Evolutionary conservation across 2,329 filamentous ascomycete species (phyloP), one percentile per base, ranked within the genome.

Genomic region (Fusarium nanum): DNA sequence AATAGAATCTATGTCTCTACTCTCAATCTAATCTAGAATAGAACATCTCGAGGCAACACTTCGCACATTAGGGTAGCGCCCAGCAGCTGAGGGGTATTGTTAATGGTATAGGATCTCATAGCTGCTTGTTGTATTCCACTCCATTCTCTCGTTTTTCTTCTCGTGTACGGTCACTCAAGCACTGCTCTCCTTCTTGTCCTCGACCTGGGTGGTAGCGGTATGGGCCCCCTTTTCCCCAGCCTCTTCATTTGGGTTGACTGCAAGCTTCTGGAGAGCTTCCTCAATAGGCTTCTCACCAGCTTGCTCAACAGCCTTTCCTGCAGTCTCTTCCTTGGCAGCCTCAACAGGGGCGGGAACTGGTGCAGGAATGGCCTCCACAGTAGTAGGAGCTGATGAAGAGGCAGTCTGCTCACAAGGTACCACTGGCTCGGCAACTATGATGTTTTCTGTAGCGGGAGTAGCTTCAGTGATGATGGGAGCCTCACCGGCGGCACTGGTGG

Each of bases 281-380:
- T 73, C 57, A 14, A 67, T 47, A n/a, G 68, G 56, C 54, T 73
- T 72, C 45, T 72, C 70, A 14, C 44, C 57, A 25, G 56, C 70
- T 22, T 58, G 58, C 47, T 69, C 55, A 12, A 45, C 40, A 20
- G 68, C 68, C 49, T 71, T 48, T 6, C 66, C 68, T 12, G 68
- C 60, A 16, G 64, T 69, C 49, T 71, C 68, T 16, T 53, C 68
- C 48, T 69, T 71, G 42, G 68, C 68, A 16, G 68, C 60, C 42
- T 66, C 68, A 23, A 62, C 63, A 22, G 73, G 62, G 12, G 66
- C 52, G 7, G 61, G 52, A 28, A 74, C 49, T 16, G 46, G 32
- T 14, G 60, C 52, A 6, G 55, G 50, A 23, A 34, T 40, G 30
- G 68, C 11, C 37, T 68, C 64, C 37, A 11, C 20, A 20, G 16